These are phyloP conservation scores for Setaria italica DNA, from an alignment of 202 grass and related monocot genomes.

Conservation along the genomic window DNA sequence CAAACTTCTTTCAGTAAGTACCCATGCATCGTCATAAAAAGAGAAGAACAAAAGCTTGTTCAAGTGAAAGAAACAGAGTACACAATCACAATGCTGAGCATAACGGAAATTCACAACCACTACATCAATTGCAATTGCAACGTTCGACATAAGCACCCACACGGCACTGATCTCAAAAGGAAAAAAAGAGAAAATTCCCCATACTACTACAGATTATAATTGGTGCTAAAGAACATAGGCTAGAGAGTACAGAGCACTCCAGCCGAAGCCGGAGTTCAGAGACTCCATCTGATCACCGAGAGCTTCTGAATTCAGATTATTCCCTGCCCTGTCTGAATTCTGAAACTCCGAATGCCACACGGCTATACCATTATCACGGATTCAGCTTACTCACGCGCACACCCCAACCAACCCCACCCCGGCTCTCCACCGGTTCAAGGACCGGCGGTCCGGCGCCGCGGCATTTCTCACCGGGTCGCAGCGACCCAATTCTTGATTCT, in stretches of 20 bases:
- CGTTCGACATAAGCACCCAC: neutral
- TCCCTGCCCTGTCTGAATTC: neutral
- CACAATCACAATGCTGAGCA: neutral
- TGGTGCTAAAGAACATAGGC: neutral
- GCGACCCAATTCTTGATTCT: conserved; percentile 1
- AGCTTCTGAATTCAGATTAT: conserved; percentile 34
- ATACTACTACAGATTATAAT: neutral
- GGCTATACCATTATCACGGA: neutral
- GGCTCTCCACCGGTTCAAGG: neutral
- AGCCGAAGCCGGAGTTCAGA: conserved; percentile 14
- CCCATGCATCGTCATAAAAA: neutral
- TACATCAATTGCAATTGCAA: neutral
- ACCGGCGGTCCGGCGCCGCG: neutral
- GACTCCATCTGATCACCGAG: neutral
- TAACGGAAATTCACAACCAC: neutral
- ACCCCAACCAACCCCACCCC: neutral
- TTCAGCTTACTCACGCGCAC: neutral
- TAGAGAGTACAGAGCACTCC: neutral
- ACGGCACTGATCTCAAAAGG: neutral
- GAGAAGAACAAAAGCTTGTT: neutral
- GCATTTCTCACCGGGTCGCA: neutral
- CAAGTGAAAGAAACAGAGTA: conserved; percentile 13
- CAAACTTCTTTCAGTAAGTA: neutral
- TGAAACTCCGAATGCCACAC: neutral
- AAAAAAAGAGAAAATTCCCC: neutral